Conservation (phyloP, 352 stramenopile species). For the Phytophthora hybrid region DNA sequence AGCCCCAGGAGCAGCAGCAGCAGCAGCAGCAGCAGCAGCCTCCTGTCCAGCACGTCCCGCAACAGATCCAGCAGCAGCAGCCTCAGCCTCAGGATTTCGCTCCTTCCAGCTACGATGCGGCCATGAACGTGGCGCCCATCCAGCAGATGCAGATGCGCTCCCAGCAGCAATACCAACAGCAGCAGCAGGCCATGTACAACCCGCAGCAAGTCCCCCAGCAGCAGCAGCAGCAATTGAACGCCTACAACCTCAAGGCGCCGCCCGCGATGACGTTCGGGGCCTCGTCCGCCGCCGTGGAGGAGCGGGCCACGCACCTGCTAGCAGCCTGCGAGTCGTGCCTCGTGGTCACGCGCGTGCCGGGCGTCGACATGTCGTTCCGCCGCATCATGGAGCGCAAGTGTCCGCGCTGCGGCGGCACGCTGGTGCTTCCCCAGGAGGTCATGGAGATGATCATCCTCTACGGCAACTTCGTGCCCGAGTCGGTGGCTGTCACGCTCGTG, state of each 20-base stretch:
- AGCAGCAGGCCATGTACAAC: conserved; percentile 24
- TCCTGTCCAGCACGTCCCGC: no score
- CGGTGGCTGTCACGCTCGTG: conserved; percentile 67
- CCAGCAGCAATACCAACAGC: conserved; percentile 22
- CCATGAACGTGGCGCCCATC: conserved; percentile 20
- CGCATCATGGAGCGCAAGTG: conserved; percentile 86
- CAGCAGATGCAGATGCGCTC: conserved; percentile 26
- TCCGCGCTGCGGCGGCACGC: conserved; percentile 59
- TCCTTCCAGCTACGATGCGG: conserved; percentile 24
- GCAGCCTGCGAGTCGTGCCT: conserved; percentile 80
- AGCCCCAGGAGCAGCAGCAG: no score
- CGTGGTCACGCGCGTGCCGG: conserved; percentile 68
- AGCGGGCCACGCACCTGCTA: conserved; percentile 71
- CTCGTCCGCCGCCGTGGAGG: conserved; percentile 32
- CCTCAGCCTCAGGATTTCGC: conserved; percentile 19
- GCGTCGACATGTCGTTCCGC: conserved; percentile 85
- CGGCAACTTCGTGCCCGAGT: conserved; percentile 81
- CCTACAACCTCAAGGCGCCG: conserved; percentile 34
- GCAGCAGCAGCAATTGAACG: conserved; percentile 29
- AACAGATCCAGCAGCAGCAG: no score
- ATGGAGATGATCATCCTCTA: conserved; percentile 92
- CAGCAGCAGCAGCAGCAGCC: no score
- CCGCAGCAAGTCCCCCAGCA: conserved; percentile 9
- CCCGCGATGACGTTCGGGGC: conserved; percentile 31
- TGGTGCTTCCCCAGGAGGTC: conserved; percentile 79